Percentiles rank a stretch among this genome's conserved stretches.
phyloP scores from a whole-genome alignment of 352 stramenopile genomes.

The Phytopythium ostracodes region DNA sequence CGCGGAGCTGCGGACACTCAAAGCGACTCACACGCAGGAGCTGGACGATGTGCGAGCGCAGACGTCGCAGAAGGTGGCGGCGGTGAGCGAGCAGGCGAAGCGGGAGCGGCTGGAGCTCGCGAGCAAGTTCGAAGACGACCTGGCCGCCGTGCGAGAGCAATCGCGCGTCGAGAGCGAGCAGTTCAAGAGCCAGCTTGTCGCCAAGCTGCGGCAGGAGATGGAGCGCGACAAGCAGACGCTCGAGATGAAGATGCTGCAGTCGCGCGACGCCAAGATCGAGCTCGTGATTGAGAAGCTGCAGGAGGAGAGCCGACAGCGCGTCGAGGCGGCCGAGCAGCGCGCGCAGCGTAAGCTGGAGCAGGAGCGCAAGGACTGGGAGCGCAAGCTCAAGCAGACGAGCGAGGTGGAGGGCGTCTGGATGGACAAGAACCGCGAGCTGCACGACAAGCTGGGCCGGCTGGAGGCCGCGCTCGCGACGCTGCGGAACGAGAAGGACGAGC shows the following conservation, averaged over 20 bases:
- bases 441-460: slow-evolving; percentile 57
- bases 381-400: slow-evolving; percentile 69
- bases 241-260: slow-evolving; percentile 65
- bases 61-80: slow-evolving; percentile 32
- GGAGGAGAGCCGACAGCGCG: slow-evolving; percentile 51
- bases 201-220: slow-evolving; percentile 54
- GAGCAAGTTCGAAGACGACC: slow-evolving; percentile 56
- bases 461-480: slow-evolving; percentile 45
- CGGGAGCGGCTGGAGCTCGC: slow-evolving; percentile 66
- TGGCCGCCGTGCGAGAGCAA: slow-evolving; percentile 50
- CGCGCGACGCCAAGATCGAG: slow-evolving; percentile 77
- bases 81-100: slow-evolving; percentile 32
- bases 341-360: slow-evolving; percentile 44
- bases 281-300: slow-evolving; percentile 80
- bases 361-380: slow-evolving; percentile 62
- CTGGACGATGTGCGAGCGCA: slow-evolving; percentile 56
- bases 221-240: slow-evolving; percentile 54
- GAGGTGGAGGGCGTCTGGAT: slow-evolving; percentile 84
- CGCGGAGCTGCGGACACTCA: slow-evolving; percentile 41
- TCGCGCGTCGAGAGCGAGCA: slow-evolving; percentile 58
- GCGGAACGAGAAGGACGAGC: slow-evolving; percentile 40
- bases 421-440: slow-evolving; percentile 78
- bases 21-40: slow-evolving; percentile 49
- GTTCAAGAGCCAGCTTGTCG: slow-evolving; percentile 49
- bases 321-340: slow-evolving; percentile 49